Evolutionary conservation across 2,329 filamentous ascomycete genomes (phyloP), one percentile per base, ranked within the genome.

Genomic region (Sphaerulina populicola): DNA sequence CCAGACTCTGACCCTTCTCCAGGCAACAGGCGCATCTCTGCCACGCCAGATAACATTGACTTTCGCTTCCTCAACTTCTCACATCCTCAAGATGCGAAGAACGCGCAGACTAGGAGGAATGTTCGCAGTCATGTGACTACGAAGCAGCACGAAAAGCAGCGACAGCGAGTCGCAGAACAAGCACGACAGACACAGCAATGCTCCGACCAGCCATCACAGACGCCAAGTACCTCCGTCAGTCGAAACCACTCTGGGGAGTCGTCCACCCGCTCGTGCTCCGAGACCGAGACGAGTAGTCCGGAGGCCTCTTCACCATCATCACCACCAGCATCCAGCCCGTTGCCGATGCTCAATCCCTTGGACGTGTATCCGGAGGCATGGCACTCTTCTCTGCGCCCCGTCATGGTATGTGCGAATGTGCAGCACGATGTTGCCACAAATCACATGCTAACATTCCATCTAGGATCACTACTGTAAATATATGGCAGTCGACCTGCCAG

Each of bases 401-500:
- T 65, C 40, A 59, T 65, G 51, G 64, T 66, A 49, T 31, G 62
- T 37, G 12, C 18, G 37, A 11, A 15, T 8, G 37, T 40, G 29
- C 31, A 30, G 31, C 31, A 35, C 31, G 12, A 11, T 38, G 7
- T 23, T 8, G 14, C 14, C 18, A 23, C 30, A 23, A 5, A 18
- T 15, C 27, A 21, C 46, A 15, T 23, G 33, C 31, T 53, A 60
- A 11, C 56, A 49, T 18, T 23, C 27, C 9, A 33, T 6, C 23
- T 44, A 66, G 64, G 62, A 66, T 15, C 56, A 64, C 52, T 66
- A 65, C 43, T 41, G 60, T 15, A 55, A 53, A 21, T 56, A 64
- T 53, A 69, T 74, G 59, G 69, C 70, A 4, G 64, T 71, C 31
- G 68, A 72, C 40, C 68, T 72, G 10, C 71, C 71, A 11, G 69